These are phyloP conservation scores for Cyanidiococcus yangmingshanensis DNA, from an alignment of 23 red algal species.

Conservation along the genomic window DNA sequence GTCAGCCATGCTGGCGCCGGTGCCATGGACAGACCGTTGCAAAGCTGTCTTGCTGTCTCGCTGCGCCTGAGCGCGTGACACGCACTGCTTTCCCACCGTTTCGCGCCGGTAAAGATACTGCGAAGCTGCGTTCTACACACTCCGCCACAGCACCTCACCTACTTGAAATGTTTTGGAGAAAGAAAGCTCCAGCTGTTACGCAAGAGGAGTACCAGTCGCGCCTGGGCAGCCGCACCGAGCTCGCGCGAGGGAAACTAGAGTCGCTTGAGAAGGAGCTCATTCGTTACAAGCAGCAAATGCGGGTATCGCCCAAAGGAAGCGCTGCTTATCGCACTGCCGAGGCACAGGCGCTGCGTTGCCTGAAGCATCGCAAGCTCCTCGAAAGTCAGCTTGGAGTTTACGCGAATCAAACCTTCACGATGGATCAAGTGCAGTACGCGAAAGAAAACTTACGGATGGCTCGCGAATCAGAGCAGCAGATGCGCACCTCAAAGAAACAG, in stretches of 20 bases:
- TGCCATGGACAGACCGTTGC: too few relatives aligned
- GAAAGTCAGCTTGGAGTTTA: slow-evolving; percentile 15
- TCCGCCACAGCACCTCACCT: too few relatives aligned
- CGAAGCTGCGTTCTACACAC: too few relatives aligned
- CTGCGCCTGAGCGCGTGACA: too few relatives aligned
- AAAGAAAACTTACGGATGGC: slow-evolving; percentile 22
- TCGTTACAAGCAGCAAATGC: slow-evolving; percentile 18
- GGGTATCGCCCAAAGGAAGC: background rate
- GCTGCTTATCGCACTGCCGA: slow-evolving; percentile 23
- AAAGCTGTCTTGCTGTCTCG: too few relatives aligned
- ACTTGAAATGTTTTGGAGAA: background rate
- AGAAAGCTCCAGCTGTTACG: slow-evolving; percentile 5
- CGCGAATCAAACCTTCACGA: slow-evolving; percentile 21
- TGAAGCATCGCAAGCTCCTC: slow-evolving; percentile 23
- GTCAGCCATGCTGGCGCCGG: too few relatives aligned
- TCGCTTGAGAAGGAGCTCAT: slow-evolving; percentile 25
- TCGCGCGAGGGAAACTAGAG: slow-evolving; percentile 4
- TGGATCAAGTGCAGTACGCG: slow-evolving; percentile 30
- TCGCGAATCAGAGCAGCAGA: slow-evolving; percentile 6
- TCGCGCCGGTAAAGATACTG: too few relatives aligned
- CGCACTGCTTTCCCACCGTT: too few relatives aligned
- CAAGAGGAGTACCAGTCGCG: slow-evolving; percentile 19
- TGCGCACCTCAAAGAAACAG: slow-evolving; percentile 22
- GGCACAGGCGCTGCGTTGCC: slow-evolving; percentile 3
- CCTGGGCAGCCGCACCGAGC: slow-evolving; percentile 9